Percentiles rank a stretch among this genome's conserved stretches.
These are phyloP conservation scores for Elaeis oleifera DNA, from an alignment of 202 grass and related monocot genomes.

Conservation along the genomic window DNA sequence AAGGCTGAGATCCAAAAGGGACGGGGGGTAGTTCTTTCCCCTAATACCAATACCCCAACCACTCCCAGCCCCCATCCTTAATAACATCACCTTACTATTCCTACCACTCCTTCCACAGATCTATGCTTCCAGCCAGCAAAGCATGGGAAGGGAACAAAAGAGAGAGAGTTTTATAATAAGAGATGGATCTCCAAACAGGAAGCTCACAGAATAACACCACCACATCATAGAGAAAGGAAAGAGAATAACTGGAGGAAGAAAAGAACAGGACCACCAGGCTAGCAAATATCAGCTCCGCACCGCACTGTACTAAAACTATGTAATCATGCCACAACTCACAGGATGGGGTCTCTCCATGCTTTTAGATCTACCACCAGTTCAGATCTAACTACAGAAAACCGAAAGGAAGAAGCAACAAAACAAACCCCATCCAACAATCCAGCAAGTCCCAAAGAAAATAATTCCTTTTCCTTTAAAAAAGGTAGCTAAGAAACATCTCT, in stretches of 20 bases:
- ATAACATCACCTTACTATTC: constrained; percentile 13
- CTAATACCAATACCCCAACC: neutral
- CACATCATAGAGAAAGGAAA: constrained; percentile 5
- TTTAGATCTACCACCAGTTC: constrained; percentile 15
- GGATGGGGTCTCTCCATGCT: neutral
- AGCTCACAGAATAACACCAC: constrained; percentile 8
- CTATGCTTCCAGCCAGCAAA: constrained; percentile 47
- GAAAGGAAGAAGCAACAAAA: neutral
- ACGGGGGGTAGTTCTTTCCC: neutral
- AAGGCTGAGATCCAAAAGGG: constrained; percentile 9
- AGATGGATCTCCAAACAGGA: constrained; percentile 39
- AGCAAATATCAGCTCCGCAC: constrained; percentile 5
- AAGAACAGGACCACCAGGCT: neutral
- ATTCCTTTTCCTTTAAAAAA: neutral
- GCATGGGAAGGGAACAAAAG: constrained; percentile 31
- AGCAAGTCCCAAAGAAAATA: neutral
- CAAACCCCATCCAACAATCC: no score
- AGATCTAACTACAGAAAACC: constrained; percentile 4
- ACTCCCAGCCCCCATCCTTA: neutral
- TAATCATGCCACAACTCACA: neutral
- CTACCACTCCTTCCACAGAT: constrained; percentile 29
- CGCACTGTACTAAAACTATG: constrained; percentile 11
- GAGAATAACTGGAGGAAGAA: constrained; percentile 3
- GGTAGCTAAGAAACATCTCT: neutral
- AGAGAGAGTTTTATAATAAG: constrained; percentile 21